These are phyloP conservation scores for Elsinoe australis DNA, from an alignment of 2,329 filamentous ascomycete species.

Conservation along the genomic window DNA sequence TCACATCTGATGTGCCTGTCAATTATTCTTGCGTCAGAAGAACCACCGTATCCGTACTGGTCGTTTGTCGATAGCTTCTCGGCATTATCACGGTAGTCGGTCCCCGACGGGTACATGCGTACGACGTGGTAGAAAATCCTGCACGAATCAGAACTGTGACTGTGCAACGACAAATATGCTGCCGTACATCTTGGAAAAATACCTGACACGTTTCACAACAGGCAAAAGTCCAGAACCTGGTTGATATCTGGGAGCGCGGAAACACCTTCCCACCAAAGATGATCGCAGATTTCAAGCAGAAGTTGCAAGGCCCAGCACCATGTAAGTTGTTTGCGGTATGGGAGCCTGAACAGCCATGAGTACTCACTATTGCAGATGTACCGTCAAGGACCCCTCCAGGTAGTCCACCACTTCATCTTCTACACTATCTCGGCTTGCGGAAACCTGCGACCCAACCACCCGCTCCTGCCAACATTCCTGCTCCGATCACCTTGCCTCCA, in stretches of 20 bases:
- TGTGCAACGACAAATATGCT: too few relatives aligned
- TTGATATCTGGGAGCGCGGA: constrained; percentile 97
- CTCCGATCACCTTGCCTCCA: constrained; percentile 21
- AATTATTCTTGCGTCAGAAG: too few relatives aligned
- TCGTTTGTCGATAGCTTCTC: too few relatives aligned
- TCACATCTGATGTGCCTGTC: constrained; percentile 28
- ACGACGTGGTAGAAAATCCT: too few relatives aligned
- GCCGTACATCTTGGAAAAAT: too few relatives aligned
- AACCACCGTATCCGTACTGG: too few relatives aligned
- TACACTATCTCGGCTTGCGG: constrained; percentile 21
- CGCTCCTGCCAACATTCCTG: constrained; percentile 12
- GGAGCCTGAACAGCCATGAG: background rate
- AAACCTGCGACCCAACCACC: background rate
- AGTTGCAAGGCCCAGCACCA: constrained; percentile 55
- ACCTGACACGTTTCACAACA: constrained; percentile 42
- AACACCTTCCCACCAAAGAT: constrained; percentile 78
- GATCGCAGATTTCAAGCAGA: constrained; percentile 76
- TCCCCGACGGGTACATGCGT: too few relatives aligned
- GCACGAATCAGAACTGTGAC: too few relatives aligned
- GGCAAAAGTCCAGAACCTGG: constrained; percentile 91
- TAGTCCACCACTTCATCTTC: constrained; percentile 27
- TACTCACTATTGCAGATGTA: constrained; percentile 18
- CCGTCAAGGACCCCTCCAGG: constrained; percentile 26
- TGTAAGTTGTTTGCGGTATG: too few relatives aligned
- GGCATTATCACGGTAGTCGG: too few relatives aligned